Conservation (phyloP, 2,329 filamentous ascomycete genomes). For the Alternaria gansuensis region DNA sequence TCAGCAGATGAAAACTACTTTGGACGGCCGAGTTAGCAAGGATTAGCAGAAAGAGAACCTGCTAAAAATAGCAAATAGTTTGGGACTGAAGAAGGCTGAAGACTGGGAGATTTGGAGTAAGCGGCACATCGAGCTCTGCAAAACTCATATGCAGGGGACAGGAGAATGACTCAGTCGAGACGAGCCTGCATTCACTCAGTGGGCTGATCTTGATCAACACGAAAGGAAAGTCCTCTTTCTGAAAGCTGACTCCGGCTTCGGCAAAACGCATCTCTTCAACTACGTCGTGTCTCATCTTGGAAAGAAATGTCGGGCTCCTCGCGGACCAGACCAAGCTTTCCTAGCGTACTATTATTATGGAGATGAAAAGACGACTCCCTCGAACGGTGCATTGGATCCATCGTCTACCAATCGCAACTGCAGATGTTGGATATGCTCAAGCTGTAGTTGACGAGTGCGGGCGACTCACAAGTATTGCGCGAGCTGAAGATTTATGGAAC, state of each 20-base stretch:
- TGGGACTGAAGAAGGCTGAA: conserved; percentile 11
- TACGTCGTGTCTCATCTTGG: conserved; percentile 2
- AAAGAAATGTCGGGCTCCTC: conserved; percentile 2
- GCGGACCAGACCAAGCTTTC: conserved; percentile 2
- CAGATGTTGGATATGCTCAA: conserved; percentile 21
- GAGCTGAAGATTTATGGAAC: conserved; percentile 19
- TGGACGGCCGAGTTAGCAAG: conserved; percentile 1
- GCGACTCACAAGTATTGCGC: conserved; percentile 5
- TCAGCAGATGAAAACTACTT: conserved; percentile 5
- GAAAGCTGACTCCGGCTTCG: neutral
- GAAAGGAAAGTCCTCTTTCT: neutral
- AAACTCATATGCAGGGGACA: conserved; percentile 3
- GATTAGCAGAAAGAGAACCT: neutral
- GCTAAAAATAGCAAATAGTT: neutral
- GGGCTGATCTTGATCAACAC: neutral
- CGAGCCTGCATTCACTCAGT: neutral
- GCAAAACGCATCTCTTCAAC: conserved; percentile 3
- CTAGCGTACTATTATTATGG: conserved; percentile 31
- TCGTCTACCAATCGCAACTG: conserved; percentile 26
- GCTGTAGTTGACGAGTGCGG: conserved; percentile 4
- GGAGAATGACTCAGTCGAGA: conserved; percentile 15
- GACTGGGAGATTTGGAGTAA: conserved; percentile 14
- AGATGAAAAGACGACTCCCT: conserved; percentile 24
- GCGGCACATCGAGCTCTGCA: conserved; percentile 14
- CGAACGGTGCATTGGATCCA: conserved; percentile 24